A percentile compares a stretch with the other conserved stretches of the same genome.
Conservation (phyloP, 805 yeast species). For the Starmerella sirachaensis region DNA sequence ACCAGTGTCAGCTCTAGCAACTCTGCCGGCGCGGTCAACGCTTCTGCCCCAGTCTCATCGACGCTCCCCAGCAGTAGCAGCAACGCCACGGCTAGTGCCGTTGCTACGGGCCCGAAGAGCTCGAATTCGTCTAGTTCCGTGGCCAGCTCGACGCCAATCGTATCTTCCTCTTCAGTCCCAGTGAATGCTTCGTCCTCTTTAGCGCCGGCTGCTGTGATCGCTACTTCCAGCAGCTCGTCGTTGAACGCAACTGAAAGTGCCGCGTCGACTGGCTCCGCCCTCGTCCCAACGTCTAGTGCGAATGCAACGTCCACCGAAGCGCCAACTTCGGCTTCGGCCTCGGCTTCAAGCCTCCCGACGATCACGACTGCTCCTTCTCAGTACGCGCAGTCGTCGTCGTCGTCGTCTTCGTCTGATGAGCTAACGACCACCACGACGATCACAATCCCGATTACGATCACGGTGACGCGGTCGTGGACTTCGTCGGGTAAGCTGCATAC, state of each 20-base stretch:
- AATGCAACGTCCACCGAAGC: neutral
- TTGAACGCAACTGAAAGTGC: slow-evolving; percentile 2
- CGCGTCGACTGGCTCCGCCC: slow-evolving; percentile 2
- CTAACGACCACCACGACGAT: slow-evolving; percentile 16
- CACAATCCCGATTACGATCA: slow-evolving; percentile 16
- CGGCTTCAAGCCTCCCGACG: slow-evolving; percentile 3
- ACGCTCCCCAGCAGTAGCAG: too few relatives aligned
- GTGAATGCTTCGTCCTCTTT: neutral
- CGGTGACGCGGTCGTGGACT: slow-evolving; percentile 11
- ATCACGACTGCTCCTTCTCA: slow-evolving; percentile 11
- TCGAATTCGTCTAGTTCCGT: too few relatives aligned
- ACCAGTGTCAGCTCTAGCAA: neutral
- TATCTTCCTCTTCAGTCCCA: neutral
- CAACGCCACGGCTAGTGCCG: neutral
- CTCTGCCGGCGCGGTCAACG: slow-evolving; percentile 2
- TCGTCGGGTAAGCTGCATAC: slow-evolving; percentile 5
- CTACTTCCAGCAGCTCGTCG: neutral
- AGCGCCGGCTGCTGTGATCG: neutral
- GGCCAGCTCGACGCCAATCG: too few relatives aligned
- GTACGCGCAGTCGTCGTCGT: neutral
- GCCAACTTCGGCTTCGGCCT: neutral
- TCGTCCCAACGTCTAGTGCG: slow-evolving; percentile 1
- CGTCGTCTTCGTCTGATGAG: slow-evolving; percentile 7
- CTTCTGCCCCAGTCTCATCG: slow-evolving; percentile 4
- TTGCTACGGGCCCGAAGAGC: too few relatives aligned